Evolutionary conservation across 495 filamentous ascomycete genomes (phyloP).

Genomic region (Parathielavia appendiculata): DNA sequence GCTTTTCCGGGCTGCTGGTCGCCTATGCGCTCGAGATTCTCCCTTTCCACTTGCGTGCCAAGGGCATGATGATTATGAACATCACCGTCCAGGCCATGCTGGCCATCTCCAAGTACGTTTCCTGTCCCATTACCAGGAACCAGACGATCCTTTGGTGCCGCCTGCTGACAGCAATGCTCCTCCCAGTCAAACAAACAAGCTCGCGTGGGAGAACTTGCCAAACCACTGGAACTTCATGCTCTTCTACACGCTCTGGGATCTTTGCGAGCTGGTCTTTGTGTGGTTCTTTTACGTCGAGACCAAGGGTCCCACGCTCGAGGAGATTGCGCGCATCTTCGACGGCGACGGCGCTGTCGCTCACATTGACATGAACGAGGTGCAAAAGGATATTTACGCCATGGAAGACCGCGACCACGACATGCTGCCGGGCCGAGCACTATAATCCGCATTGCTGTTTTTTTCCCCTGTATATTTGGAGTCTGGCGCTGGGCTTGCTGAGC

Average conservation of each 20-base stretch:
- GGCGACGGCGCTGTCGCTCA: constrained; percentile 51
- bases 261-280: constrained; percentile 54
- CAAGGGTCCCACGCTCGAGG: constrained; percentile 58
- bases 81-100: constrained; percentile 57
- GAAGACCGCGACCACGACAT: constrained; percentile 33
- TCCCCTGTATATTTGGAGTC: constrained; percentile 1
- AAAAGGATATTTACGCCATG: constrained; percentile 42
- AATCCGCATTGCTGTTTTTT: not conserved
- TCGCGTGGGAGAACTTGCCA: constrained; percentile 52
- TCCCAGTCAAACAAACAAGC: constrained; percentile 54
- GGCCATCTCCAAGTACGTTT: constrained; percentile 49
- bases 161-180: not conserved
- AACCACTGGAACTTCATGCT: constrained; percentile 58
- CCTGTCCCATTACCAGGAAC: not conserved
- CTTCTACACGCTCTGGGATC: constrained; percentile 60
- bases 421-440: constrained; percentile 16
- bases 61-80: constrained; percentile 63
- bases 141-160: not conserved
- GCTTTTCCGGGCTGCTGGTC: constrained; percentile 58
- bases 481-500: not conserved
- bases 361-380: constrained; percentile 44
- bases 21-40: constrained; percentile 64
- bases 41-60: constrained; percentile 63
- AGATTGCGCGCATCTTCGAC: constrained; percentile 57
- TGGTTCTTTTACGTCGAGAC: constrained; percentile 66